Evolutionary conservation across 129 eudicot species (phyloP).

Genomic region (Cynara cardunculus): DNA sequence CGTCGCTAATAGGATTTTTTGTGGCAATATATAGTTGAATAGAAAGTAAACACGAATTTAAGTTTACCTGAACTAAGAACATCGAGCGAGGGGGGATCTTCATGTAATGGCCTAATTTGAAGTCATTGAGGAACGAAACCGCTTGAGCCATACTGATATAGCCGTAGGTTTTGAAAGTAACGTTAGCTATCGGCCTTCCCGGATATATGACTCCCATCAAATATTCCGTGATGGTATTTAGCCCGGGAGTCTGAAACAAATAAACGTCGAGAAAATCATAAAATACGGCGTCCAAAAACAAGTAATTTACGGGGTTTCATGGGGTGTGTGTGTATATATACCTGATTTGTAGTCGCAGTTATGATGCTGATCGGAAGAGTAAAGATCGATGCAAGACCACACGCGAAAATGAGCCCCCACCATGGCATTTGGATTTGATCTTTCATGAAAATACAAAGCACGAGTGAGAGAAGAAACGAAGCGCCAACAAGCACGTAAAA

Average conservation of each 20-base stretch:
- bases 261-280: too few species aligned
- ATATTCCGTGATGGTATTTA: slow-evolving; percentile 78
- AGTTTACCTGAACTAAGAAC: slow-evolving; percentile 72
- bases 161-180: slow-evolving; percentile 72
- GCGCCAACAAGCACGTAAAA: slow-evolving; percentile 29
- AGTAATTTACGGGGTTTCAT: not conserved
- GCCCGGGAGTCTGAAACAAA: slow-evolving; percentile 60
- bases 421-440: slow-evolving; percentile 57
- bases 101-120: slow-evolving; percentile 89
- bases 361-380: slow-evolving; percentile 74
- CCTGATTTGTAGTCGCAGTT: slow-evolving; percentile 57
- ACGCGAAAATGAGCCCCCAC: slow-evolving; percentile 57
- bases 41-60: too few species aligned
- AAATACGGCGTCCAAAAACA: not conserved
- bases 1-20: too few species aligned
- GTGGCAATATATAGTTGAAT: not conserved
- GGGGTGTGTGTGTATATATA: too few species aligned
- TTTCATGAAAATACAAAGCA: slow-evolving; percentile 39
- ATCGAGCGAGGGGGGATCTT: slow-evolving; percentile 84
- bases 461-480: slow-evolving; percentile 35
- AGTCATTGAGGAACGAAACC: slow-evolving; percentile 57
- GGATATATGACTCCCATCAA: slow-evolving; percentile 64
- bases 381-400: slow-evolving; percentile 35
- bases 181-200: slow-evolving; percentile 82
- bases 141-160: slow-evolving; percentile 82